A percentile compares a stretch with the other conserved stretches of the same genome.
phyloP scores from a whole-genome alignment of 1,139 yeast species.

The Ashbya aceris region DNA sequence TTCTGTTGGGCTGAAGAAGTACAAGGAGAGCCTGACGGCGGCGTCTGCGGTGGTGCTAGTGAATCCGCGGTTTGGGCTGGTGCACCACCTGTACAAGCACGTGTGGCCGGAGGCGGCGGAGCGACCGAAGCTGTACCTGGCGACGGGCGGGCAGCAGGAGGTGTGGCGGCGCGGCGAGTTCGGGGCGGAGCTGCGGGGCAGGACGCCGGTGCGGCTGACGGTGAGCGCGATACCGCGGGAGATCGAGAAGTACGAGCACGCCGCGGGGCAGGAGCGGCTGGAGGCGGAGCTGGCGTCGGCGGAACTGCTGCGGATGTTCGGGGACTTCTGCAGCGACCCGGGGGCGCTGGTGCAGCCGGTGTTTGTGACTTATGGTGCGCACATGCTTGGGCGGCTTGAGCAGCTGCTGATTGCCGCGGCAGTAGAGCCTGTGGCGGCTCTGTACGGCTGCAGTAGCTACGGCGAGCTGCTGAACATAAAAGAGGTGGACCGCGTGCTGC shows the following conservation, averaged over 20 bases:
- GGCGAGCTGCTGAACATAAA: conserved; percentile 46
- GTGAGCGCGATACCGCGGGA: conserved; percentile 16
- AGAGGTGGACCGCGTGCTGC: conserved; percentile 31
- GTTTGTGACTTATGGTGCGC: conserved; percentile 34
- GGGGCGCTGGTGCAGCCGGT: conserved; percentile 7
- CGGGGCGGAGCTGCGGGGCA: neutral
- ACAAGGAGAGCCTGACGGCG: conserved; percentile 33
- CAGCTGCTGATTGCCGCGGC: conserved; percentile 64
- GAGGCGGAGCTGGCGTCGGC: conserved; percentile 20
- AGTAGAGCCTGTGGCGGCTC: conserved; percentile 64
- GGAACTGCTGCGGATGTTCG: conserved; percentile 31
- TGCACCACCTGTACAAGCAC: conserved; percentile 37
- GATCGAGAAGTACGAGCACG: conserved; percentile 14
- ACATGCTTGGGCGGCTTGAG: conserved; percentile 53
- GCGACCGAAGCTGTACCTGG: conserved; percentile 53
- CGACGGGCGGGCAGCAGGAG: too few relatives aligned
- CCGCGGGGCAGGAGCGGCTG: conserved; percentile 6
- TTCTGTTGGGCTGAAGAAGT: conserved; percentile 38
- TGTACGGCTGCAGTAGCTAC: conserved; percentile 53
- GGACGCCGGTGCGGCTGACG: conserved; percentile 4
- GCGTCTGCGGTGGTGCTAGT: conserved; percentile 53
- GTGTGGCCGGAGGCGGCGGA: conserved; percentile 42
- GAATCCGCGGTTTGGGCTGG: conserved; percentile 71
- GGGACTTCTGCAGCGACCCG: conserved; percentile 18
- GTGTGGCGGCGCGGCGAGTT: neutral